Base-by-base conservation (phyloP, 331 rosid species). In the Cucumis variabilis region DNA sequence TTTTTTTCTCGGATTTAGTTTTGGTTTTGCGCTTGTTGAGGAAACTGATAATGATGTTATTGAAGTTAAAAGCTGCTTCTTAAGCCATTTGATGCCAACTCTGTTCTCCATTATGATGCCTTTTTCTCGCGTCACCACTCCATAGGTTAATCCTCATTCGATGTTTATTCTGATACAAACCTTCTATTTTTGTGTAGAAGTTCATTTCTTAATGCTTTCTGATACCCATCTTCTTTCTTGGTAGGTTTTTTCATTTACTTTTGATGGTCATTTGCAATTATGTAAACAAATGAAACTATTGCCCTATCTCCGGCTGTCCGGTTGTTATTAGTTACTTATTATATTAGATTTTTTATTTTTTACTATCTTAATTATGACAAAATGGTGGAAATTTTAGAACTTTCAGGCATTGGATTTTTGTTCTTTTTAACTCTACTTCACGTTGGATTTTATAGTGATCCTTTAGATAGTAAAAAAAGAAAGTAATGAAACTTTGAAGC, bases 71-170 rank as follows among this genome's bases (percentile, higher is more conserved):
- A 78, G 84, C 66, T 27, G 46, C 58, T 81, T 81, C 27, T 94
- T 33, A 95, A 97, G 88, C 96, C 98, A 70, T 90, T 91, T 65
- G 91, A 76, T 63, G 87, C 67, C 13, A 92, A 91, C 87, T 93
- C 96, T 41, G 88, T 91, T 28, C 75, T 81, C 84, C 92, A 86
- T 44, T 86, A 88, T 7, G 89, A 89, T 33, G 79, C 83, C n/a
- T 87, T 86, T n/a, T 87, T 87, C 93, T 75, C 91, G 90, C 88
- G 41, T 87, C 91, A 71, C 92, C 79, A 89, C 73, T 28, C 90
- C 94, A 51, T 95, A 86, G 95, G 98, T 93, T 77, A 50, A 11
- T 13, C 50, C 55, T 62, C 19, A 50, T 62, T 74, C 24, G 20
- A 6, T 69, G 67, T 11, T 76, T 8, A 55, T 58, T 81, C 25